Evolutionary conservation across 129 eudicot genomes (phyloP), one percentile per base, ranked within the genome.

Genomic region (Lactuca saligna): DNA sequence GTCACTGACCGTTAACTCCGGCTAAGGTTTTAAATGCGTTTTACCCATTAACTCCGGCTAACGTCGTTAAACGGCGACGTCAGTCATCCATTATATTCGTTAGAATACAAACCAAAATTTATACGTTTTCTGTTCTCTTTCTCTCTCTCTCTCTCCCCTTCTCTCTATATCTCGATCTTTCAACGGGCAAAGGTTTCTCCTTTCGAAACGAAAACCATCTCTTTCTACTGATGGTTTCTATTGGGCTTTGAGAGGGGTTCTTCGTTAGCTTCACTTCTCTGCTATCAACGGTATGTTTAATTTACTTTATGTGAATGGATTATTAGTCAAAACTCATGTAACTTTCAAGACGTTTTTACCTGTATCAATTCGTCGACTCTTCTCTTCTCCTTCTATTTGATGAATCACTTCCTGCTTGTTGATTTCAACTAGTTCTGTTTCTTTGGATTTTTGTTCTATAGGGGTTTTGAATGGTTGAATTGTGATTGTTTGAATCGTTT

Each of bases 11-110:
- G 94, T 91, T 70, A 77, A 73, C 55, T 44, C 57, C 11, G 9
- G 16, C 61, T 51, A 46, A 3, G 39, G 17, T 13, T 48, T 5
- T 8, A 48, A 32, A 5, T 31, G 54, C 61, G 49, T 37, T 32
- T 7, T 16, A 8, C 5, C 17, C 35, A 8, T 12, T 80, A 78
- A 25, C 29, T 25, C 29, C 29, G 29, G 29, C 29, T 25, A 25
- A 88, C 90, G 86, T 70, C 65, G 16, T 12, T 25, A 55, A 87
- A 88, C 91, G 88, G 88, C 78, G 83, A 57, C 87, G 88, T 80
- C 85, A 78, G 50, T 60, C 72, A 41, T 63, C 65, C 77, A 66
- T 78, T 67, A 56, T 88, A 87, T 92, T 88, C 94, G 91, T 88
- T 86, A 85, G 57, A 60, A 80, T 86, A 90, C 97, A 81, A 90